Base-by-base conservation (phyloP, 148 eudicot species). In the Agrostemma githago region DNA sequence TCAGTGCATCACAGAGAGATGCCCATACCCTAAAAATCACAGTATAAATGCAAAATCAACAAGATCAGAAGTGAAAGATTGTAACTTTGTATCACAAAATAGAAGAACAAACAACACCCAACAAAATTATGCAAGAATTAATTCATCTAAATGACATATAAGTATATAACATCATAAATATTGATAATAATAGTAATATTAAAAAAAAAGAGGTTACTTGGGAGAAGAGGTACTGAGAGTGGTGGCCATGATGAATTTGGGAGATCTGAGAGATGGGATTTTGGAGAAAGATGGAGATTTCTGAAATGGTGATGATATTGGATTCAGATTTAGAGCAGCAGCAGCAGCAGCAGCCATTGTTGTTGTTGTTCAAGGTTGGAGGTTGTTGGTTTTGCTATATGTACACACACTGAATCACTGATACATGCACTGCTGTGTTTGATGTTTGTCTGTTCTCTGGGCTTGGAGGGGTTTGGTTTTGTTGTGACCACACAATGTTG, bases 161-260 rank as follows among this genome's bases (percentile, higher is more conserved):
- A 46, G 62, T 51, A 48, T 17, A 66, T 26, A 37, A 46, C 26
- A 39, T 65, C 62, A 74, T 10, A 57, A 26, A 12, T 34, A n/a
- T n/a, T n/a, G n/a, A n/a, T n/a, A n/a, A n/a, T n/a, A n/a, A n/a
- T n/a, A n/a, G n/a, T n/a, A n/a, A n/a, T n/a, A n/a, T n/a, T n/a
- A 39, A 17, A 38, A 61, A 5, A 43, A 12, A 16, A 19, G 5
- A 54, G 42, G 68, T 73, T 16, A 81, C 84, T 77, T 77, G 20
- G 81, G 51, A 57, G 80, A 77, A 21, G 84, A 77, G 12, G 58
- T 76, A 40, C 72, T 73, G 61, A 81, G 78, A 70, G 84, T 81
- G 42, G 84, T 77, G 8, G 84, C 84, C 84, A 78, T 81, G 57
- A 69, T 2, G 8, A 74, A 69, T 34, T 77, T 81, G 46, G 81